A percentile compares a stretch with the other conserved stretches of the same genome.
Conservation (phyloP, 306 rosid genomes). For the Glycine tomentella region DNA sequence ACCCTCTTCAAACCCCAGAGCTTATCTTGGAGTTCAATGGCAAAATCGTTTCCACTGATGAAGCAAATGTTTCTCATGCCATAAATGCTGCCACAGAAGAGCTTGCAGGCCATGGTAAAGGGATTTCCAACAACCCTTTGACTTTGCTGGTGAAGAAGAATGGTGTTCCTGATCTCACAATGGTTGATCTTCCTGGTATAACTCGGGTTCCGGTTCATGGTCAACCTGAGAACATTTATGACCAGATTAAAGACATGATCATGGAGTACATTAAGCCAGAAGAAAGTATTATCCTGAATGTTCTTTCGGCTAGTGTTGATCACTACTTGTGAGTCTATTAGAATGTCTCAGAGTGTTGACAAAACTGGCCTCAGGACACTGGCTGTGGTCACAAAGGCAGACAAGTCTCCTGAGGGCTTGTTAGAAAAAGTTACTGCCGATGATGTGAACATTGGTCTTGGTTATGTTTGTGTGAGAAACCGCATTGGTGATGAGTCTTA, state of each 20-base stretch:
- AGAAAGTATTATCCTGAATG: constrained; percentile 68
- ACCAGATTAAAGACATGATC: constrained; percentile 63
- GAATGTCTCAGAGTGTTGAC: constrained; percentile 73
- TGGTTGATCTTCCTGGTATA: constrained; percentile 75
- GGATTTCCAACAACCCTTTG: constrained; percentile 58
- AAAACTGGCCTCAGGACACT: constrained; percentile 64
- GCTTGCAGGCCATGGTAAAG: constrained; percentile 57
- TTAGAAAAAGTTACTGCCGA: constrained; percentile 68
- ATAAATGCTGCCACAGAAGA: constrained; percentile 55
- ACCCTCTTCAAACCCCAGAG: constrained; percentile 42
- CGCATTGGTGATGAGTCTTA: constrained; percentile 60
- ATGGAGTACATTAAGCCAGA: constrained; percentile 69
- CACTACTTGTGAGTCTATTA: constrained; percentile 67
- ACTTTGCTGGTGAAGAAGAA: constrained; percentile 62
- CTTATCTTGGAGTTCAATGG: constrained; percentile 53
- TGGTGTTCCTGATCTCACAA: constrained; percentile 63
- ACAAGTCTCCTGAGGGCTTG: constrained; percentile 67
- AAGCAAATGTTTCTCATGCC: constrained; percentile 49
- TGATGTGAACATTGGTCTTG: constrained; percentile 71
- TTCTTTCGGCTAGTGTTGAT: constrained; percentile 70
- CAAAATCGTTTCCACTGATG: constrained; percentile 44
- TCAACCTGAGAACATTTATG: constrained; percentile 70
- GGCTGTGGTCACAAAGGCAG: constrained; percentile 69
- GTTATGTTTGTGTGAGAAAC: constrained; percentile 71
- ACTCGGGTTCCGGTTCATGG: constrained; percentile 74